phyloP scores from a whole-genome alignment of 169 alveolate genomes.

The Blepharisma undulans region DNA sequence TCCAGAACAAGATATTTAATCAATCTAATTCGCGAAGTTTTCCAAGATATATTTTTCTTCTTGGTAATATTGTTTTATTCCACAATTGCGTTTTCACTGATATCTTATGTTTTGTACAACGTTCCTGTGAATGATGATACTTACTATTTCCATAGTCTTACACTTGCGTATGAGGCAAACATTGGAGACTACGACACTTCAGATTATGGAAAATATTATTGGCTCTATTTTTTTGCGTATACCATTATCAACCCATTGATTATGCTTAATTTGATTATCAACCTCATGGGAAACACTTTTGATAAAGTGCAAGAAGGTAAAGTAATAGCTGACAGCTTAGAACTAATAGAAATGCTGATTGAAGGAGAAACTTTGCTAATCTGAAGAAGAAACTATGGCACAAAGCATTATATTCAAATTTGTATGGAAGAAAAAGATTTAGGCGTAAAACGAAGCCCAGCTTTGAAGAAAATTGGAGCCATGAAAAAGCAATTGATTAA shows the following conservation, averaged over 20 bases:
- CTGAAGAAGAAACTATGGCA: neutral
- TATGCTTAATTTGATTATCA: neutral
- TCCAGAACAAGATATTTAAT: neutral
- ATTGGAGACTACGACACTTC: slow-evolving; percentile 1
- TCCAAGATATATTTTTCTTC: slow-evolving; percentile 20
- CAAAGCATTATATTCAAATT: neutral
- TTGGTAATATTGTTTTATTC: neutral
- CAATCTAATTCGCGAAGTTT: slow-evolving; percentile 9
- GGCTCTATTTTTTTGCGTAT: neutral
- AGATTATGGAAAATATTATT: neutral
- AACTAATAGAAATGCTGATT: neutral
- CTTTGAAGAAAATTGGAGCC: neutral
- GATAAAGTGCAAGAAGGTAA: neutral
- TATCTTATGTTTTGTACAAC: neutral
- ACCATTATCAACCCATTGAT: slow-evolving; percentile 1
- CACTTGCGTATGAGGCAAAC: neutral
- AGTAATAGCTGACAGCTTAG: slow-evolving; percentile 23
- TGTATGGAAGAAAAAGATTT: neutral
- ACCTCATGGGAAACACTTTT: slow-evolving; percentile 11
- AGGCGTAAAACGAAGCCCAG: neutral
- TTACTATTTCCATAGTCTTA: neutral
- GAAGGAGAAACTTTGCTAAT: slow-evolving; percentile 14
- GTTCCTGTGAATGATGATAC: neutral
- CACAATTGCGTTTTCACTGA: slow-evolving; percentile 11
- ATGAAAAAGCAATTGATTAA: neutral